Percentiles rank a stretch among this genome's conserved stretches.
These are phyloP conservation scores for Phanerodontia chrysosporium DNA, from an alignment of 768 basidiomycete genomes.

Conservation along the genomic window DNA sequence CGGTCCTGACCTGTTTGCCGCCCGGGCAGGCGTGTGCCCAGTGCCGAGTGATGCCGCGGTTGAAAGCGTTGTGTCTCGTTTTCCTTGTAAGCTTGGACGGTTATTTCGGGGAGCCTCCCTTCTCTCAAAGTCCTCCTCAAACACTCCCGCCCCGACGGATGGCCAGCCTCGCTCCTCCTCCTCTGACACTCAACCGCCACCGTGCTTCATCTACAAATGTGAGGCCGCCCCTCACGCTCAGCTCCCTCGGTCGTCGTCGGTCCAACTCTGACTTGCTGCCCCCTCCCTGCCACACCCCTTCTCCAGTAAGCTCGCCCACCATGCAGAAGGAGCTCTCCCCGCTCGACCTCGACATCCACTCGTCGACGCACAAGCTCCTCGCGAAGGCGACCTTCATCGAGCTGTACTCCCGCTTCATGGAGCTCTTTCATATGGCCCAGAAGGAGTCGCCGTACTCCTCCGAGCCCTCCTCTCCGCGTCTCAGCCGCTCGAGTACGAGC, in stretches of 20 bases:
- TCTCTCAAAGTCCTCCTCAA: constrained; percentile 2
- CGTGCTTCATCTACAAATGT: constrained; percentile 61
- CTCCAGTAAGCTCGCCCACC: constrained; percentile 9
- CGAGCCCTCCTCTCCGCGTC: constrained; percentile 44
- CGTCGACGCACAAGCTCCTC: constrained; percentile 10
- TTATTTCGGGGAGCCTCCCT: constrained; percentile 2
- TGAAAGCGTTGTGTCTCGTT: not conserved
- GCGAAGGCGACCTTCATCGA: constrained; percentile 31
- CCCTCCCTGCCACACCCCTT: constrained; percentile 11
- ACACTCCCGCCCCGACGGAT: constrained; percentile 10
- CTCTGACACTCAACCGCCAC: constrained; percentile 35
- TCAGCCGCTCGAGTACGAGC: constrained; percentile 27
- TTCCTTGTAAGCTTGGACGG: not conserved
- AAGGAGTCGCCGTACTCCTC: constrained; percentile 37
- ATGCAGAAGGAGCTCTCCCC: constrained; percentile 10
- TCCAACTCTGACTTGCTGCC: constrained; percentile 27
- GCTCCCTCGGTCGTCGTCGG: constrained; percentile 42
- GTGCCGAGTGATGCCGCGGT: constrained; percentile 2
- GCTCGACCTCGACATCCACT: not conserved
- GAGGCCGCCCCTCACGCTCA: constrained; percentile 45
- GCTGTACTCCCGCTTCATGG: constrained; percentile 46
- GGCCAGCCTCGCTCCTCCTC: constrained; percentile 34
- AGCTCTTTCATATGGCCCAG: constrained; percentile 45
- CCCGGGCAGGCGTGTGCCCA: constrained; percentile 1
- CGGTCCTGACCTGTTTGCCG: not conserved